Percentiles rank a stretch among this genome's conserved stretches.
Evolutionary conservation across 208 protist species (phyloP).

Genomic region (Endotrypanum monterogeii): DNA sequence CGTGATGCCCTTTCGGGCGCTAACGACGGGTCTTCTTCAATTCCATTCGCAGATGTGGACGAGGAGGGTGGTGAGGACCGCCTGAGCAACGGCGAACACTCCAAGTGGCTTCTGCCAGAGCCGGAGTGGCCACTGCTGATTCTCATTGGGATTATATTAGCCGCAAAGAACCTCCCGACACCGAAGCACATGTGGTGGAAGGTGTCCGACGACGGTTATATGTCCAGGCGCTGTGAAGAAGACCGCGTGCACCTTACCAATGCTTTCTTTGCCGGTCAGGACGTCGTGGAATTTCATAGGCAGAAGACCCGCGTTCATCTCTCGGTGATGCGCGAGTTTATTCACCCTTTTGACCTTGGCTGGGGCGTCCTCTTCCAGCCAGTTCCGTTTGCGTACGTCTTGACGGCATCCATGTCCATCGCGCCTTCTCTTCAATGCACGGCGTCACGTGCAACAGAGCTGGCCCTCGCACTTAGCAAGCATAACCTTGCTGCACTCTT

Average conservation of each 20-base stretch:
- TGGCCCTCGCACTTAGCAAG: background rate
- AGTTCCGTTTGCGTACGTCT: conserved; percentile 42
- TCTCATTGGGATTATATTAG: conserved; percentile 58
- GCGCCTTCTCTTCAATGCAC: conserved; percentile 19
- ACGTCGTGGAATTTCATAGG: conserved; percentile 30
- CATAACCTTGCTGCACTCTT: conserved; percentile 9
- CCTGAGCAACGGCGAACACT: conserved; percentile 51
- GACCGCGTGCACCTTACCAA: conserved; percentile 48
- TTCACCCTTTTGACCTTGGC: conserved; percentile 27
- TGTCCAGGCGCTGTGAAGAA: conserved; percentile 45
- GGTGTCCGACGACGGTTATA: conserved; percentile 62
- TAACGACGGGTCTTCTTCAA: background rate
- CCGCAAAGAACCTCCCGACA: conserved; percentile 34
- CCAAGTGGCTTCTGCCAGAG: conserved; percentile 76
- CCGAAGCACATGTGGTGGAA: conserved; percentile 79
- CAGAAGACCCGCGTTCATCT: conserved; percentile 46
- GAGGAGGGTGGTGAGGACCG: conserved; percentile 34
- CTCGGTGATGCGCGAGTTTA: conserved; percentile 49
- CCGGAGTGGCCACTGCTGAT: conserved; percentile 65
- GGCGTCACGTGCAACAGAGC: conserved; percentile 1
- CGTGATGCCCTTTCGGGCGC: conserved; percentile 1
- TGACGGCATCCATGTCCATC: conserved; percentile 5
- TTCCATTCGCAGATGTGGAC: background rate
- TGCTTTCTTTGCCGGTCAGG: conserved; percentile 45
- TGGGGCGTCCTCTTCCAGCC: conserved; percentile 76